These are phyloP conservation scores for Fusarium chlamydosporum DNA, from an alignment of 2,329 filamentous ascomycete species.

Conservation along the genomic window DNA sequence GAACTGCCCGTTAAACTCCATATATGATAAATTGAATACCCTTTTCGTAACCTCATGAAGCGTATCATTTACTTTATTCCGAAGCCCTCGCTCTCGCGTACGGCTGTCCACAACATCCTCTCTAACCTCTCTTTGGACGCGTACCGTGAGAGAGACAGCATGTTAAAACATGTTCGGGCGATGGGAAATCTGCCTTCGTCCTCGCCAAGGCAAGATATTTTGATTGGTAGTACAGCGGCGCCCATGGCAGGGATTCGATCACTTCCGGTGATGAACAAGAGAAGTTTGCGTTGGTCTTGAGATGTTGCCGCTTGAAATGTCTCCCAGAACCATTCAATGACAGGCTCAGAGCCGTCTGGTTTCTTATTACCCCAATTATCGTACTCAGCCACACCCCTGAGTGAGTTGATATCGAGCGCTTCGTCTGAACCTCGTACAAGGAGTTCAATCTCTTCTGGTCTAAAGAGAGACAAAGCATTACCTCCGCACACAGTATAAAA, in stretches of 20 bases:
- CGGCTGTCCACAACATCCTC: slow-evolving; percentile 83
- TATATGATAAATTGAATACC: slow-evolving; percentile 32
- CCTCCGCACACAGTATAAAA: slow-evolving; percentile 94
- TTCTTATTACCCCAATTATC: slow-evolving; percentile 79
- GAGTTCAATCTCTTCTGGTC: slow-evolving; percentile 91
- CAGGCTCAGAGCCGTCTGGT: slow-evolving; percentile 72
- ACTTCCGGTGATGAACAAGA: slow-evolving; percentile 90
- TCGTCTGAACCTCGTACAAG: slow-evolving; percentile 89
- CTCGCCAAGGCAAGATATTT: slow-evolving; percentile 80
- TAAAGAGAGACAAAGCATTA: slow-evolving; percentile 88
- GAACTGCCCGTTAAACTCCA: slow-evolving; percentile 37
- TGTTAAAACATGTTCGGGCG: slow-evolving; percentile 93
- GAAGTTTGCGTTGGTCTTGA: slow-evolving; percentile 79
- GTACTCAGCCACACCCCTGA: slow-evolving; percentile 83
- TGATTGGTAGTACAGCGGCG: slow-evolving; percentile 82
- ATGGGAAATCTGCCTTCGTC: slow-evolving; percentile 83
- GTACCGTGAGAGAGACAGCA: slow-evolving; percentile 82
- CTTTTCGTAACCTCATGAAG: slow-evolving; percentile 41
- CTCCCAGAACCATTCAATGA: slow-evolving; percentile 90
- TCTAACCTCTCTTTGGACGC: slow-evolving; percentile 75
- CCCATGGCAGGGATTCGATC: slow-evolving; percentile 93
- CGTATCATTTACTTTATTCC: slow-evolving; percentile 76
- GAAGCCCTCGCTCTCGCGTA: slow-evolving; percentile 93
- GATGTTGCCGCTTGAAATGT: slow-evolving; percentile 77
- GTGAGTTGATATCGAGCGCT: slow-evolving; percentile 79